phyloP scores from a whole-genome alignment of 345 rosid species.

The Citrus cavaleriei region DNA sequence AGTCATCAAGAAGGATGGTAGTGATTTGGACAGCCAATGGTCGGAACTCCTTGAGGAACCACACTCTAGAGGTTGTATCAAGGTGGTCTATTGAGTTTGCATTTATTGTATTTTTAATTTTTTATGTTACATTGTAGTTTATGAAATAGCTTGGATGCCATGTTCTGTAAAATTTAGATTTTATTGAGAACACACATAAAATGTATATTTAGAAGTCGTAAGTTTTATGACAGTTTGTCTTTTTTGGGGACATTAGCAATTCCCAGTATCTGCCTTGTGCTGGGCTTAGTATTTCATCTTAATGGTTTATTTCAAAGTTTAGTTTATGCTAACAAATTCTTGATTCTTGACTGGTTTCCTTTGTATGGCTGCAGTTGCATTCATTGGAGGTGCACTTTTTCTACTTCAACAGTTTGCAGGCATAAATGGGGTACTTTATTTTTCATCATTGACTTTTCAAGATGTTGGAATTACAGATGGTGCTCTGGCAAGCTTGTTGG shows the following conservation, averaged over 20 bases:
- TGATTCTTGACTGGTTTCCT: not conserved
- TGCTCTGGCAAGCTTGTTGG: slow-evolving; percentile 58
- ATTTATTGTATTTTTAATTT: not conserved
- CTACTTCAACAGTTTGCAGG: slow-evolving; percentile 82
- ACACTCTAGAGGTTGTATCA: slow-evolving; percentile 68
- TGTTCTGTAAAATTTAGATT: not conserved
- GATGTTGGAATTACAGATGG: slow-evolving; percentile 61
- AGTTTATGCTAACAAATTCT: not conserved
- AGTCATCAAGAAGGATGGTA: slow-evolving; percentile 49
- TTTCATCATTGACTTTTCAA: slow-evolving; percentile 71
- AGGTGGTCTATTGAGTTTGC: slow-evolving; percentile 33
- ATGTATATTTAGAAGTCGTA: not conserved
- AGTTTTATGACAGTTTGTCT: not conserved
- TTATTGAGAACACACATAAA: not conserved
- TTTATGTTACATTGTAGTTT: not conserved
- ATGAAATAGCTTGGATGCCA: not conserved
- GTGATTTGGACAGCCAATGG: slow-evolving; percentile 56
- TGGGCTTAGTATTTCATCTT: not conserved
- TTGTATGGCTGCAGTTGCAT: slow-evolving; percentile 55
- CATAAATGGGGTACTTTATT: slow-evolving; percentile 80
- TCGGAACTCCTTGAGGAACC: slow-evolving; percentile 69
- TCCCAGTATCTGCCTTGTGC: not conserved
- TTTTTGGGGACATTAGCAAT: not conserved
- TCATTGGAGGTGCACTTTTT: slow-evolving; percentile 66
- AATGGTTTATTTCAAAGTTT: not conserved